Conservation (phyloP, 228 moss, liverwort and hornwort species). For the Sphagnum fallax region DNA sequence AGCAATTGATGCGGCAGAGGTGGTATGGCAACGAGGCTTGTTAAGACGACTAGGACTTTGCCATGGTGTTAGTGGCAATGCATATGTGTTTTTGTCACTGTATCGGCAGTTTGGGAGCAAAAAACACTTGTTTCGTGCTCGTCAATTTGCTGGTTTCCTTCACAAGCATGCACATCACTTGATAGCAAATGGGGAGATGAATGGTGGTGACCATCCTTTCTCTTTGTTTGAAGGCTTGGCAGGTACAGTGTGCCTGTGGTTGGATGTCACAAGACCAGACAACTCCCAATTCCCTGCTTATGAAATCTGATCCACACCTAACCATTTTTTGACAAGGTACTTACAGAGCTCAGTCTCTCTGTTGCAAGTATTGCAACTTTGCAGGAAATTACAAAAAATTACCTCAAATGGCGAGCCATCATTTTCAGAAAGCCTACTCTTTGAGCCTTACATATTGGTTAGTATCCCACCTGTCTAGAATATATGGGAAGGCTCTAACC, state of each 20-base stretch:
- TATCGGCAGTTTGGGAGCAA: slow-evolving; percentile 56
- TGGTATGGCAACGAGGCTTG: slow-evolving; percentile 88
- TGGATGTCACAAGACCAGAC: slow-evolving; percentile 63
- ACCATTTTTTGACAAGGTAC: no score
- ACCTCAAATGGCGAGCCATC: no score
- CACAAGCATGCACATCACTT: slow-evolving; percentile 57
- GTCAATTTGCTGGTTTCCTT: slow-evolving; percentile 71
- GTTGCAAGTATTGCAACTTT: no score
- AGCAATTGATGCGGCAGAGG: slow-evolving; percentile 80
- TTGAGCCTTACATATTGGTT: no score
- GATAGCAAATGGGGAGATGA: slow-evolving; percentile 69
- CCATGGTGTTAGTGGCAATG: slow-evolving; percentile 91
- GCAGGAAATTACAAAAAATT: no score
- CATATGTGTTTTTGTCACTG: slow-evolving; percentile 78
- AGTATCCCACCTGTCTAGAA: no score
- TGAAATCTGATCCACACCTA: slow-evolving; percentile 38
- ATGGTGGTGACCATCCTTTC: slow-evolving; percentile 86
- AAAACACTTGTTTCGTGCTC: slow-evolving; percentile 74
- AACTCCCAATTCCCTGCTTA: slow-evolving; percentile 76
- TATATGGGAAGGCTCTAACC: no score
- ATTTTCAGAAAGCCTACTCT: no score
- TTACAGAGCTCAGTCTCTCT: no score
- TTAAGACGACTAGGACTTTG: slow-evolving; percentile 81
- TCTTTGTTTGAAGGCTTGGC: slow-evolving; percentile 92
- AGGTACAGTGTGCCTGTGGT: slow-evolving; percentile 86